Conservation (phyloP, 78 protist genomes). For the Dictyostelium discoideum region DNA sequence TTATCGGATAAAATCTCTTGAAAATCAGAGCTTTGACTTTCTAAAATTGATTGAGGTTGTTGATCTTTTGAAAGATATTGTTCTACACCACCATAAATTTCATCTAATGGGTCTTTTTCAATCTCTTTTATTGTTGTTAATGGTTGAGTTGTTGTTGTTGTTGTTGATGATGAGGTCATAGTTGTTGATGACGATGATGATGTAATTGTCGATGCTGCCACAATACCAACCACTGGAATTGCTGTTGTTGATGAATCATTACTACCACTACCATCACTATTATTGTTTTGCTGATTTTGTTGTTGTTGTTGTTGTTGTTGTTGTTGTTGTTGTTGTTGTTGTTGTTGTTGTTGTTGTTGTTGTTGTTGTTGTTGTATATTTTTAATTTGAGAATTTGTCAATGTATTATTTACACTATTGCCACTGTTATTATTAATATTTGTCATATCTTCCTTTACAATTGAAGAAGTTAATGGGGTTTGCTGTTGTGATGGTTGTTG, state of each 20-base stretch:
- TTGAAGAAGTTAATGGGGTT: not conserved
- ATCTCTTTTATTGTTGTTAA: not conserved
- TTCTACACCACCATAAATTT: constrained; percentile 40
- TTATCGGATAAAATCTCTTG: constrained; percentile 59
- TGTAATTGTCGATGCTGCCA: not conserved
- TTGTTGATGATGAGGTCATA: not conserved
- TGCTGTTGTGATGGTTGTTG: not conserved
- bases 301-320: not conserved
- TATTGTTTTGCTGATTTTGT: not conserved
- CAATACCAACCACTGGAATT: not conserved
- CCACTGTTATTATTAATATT: not conserved
- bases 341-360: not conserved
- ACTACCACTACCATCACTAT: not conserved
- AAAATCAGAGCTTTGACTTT: constrained; percentile 61
- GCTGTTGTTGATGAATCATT: not conserved
- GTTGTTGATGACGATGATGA: not conserved
- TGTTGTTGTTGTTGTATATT: not conserved
- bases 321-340: not conserved
- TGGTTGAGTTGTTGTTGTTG: not conserved
- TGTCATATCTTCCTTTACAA: not conserved
- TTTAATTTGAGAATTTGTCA: not conserved
- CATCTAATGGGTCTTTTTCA: constrained; percentile 64
- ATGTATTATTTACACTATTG: not conserved
- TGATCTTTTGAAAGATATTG: constrained; percentile 37
- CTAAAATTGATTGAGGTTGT: constrained; percentile 56